Percentiles rank a stretch among this genome's conserved stretches.
phyloP scores from a whole-genome alignment of 2,329 filamentous ascomycete species.

The Cordyceps pruinosa region DNA sequence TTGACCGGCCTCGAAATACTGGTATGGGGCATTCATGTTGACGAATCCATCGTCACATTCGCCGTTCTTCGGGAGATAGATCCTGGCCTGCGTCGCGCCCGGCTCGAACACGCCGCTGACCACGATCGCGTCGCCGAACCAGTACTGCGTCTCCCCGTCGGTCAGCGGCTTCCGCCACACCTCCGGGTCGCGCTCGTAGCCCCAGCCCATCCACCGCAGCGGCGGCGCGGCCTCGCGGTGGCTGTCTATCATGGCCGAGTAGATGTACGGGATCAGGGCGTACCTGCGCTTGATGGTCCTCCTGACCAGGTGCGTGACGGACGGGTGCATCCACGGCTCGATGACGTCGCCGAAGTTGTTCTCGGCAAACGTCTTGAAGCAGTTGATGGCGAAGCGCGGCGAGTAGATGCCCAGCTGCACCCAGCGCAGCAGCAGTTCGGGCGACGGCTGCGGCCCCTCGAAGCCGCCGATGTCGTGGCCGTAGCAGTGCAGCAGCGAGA shows the following conservation, averaged over 20 bases:
- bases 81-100: constrained; percentile 42
- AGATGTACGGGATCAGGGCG: constrained; percentile 64
- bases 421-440: constrained; percentile 67
- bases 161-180: constrained; percentile 57
- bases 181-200: constrained; percentile 58
- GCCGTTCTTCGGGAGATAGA: constrained; percentile 54
- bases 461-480: constrained; percentile 73
- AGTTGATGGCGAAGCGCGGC: constrained; percentile 68
- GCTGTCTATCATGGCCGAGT: constrained; percentile 56
- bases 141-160: constrained; percentile 64
- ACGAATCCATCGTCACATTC: constrained; percentile 49
- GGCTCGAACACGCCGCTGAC: constrained; percentile 62
- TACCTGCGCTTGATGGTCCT: constrained; percentile 63
- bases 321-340: constrained; percentile 71
- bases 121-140: constrained; percentile 61
- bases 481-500: constrained; percentile 62
- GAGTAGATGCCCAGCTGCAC: constrained; percentile 65
- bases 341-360: constrained; percentile 66
- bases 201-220: constrained; percentile 68
- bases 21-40: constrained; percentile 55
- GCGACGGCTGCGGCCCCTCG: constrained; percentile 63
- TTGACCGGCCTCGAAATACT: constrained; percentile 41
- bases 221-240: constrained; percentile 56
- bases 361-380: constrained; percentile 65
- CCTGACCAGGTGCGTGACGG: constrained; percentile 55